Evolutionary conservation across 2,329 filamentous ascomycete genomes (phyloP).

Genomic region (Pseudopyricularia javanii): DNA sequence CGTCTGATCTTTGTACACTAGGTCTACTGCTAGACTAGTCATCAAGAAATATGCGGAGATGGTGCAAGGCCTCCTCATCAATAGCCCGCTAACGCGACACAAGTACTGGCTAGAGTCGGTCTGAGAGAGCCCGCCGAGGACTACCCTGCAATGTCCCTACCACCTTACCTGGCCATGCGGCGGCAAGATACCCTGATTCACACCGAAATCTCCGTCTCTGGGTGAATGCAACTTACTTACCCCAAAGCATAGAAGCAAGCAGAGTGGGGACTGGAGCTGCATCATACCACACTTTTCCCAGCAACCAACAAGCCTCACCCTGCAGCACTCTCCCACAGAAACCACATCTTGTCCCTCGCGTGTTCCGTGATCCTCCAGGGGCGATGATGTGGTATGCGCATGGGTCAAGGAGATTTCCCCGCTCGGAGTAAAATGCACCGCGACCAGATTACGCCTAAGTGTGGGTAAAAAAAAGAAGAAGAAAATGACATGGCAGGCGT

Average conservation of each 20-base stretch:
- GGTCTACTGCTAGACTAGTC: no score
- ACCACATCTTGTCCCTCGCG: background rate
- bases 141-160: no score
- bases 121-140: no score
- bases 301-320: background rate
- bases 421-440: background rate
- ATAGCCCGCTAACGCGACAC: no score
- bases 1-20: no score
- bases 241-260: background rate
- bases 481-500: background rate
- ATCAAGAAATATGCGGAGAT: no score
- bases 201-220: background rate
- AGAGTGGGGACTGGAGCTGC: background rate
- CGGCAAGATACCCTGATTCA: no score
- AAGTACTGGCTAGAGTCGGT: no score
- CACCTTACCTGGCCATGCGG: no score
- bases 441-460: background rate
- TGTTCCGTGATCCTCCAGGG: background rate
- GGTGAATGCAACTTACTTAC: background rate
- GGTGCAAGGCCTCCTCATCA: no score
- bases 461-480: no score
- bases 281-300: background rate
- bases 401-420: background rate
- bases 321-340: background rate
- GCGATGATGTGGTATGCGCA: background rate